Percentiles rank a stretch among this genome's conserved stretches.
These are phyloP conservation scores for Fragilariopsis cylindrus DNA, from an alignment of 108 stramenopile species.

Conservation along the genomic window DNA sequence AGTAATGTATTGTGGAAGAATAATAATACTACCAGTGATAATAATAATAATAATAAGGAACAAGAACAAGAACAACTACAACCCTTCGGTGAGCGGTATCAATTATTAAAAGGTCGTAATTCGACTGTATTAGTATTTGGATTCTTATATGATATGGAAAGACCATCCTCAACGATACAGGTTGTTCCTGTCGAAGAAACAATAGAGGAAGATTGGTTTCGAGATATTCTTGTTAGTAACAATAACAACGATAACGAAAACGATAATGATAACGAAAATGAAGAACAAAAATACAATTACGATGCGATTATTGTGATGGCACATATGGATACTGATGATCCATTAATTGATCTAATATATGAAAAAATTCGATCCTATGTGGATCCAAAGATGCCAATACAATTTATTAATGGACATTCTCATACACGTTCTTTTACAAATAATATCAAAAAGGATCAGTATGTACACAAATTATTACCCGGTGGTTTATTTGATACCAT, in stretches of 20 bases:
- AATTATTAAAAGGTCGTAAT: constrained; percentile 54
- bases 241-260: not conserved
- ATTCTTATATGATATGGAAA: constrained; percentile 73
- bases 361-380: constrained; percentile 42
- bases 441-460: constrained; percentile 10
- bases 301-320: constrained; percentile 78
- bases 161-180: constrained; percentile 30
- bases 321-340: constrained; percentile 75
- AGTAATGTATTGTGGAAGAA: constrained; percentile 15
- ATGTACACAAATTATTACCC: constrained; percentile 9
- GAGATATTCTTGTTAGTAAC: constrained; percentile 31
- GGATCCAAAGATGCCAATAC: constrained; percentile 65
- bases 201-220: constrained; percentile 64
- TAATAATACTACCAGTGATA: not conserved
- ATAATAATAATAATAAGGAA: constrained; percentile 10
- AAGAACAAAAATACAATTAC: constrained; percentile 18
- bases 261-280: constrained; percentile 25
- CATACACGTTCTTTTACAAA: constrained; percentile 44
- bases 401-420: constrained; percentile 80
- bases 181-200: constrained; percentile 55
- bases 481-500: constrained; percentile 14
- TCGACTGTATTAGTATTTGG: constrained; percentile 64
- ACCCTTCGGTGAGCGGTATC: constrained; percentile 56
- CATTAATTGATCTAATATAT: constrained; percentile 48
- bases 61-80: no score